Evolutionary conservation across 2,329 filamentous ascomycete species (phyloP).

Genomic region (Penicillium psychrosexuale): DNA sequence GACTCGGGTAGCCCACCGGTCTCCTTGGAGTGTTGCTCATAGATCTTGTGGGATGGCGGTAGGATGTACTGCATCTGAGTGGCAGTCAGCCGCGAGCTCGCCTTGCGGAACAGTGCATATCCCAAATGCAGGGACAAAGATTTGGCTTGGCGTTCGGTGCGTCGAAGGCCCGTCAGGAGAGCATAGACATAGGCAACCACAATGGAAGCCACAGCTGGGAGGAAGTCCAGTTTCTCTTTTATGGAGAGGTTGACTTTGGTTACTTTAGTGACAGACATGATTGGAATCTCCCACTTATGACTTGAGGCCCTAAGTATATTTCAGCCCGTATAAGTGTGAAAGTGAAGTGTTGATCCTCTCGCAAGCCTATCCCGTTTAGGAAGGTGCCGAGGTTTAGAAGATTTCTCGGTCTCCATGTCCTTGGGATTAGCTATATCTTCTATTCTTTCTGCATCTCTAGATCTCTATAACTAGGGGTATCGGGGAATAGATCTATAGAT

Average conservation of each 20-base stretch:
- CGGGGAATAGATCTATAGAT: not conserved
- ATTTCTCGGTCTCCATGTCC: not conserved
- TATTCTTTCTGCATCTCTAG: not conserved
- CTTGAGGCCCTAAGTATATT: not conserved
- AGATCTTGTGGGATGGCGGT: conserved; percentile 29
- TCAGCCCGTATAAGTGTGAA: not conserved
- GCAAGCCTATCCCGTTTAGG: conserved; percentile 17
- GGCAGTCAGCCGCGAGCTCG: conserved; percentile 27
- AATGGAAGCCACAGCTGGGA: conserved; percentile 33
- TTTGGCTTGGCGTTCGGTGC: conserved; percentile 29
- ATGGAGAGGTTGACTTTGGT: conserved; percentile 25
- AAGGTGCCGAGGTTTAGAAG: not conserved
- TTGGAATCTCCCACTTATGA: not conserved
- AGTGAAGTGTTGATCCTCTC: conserved; percentile 1
- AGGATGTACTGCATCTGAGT: conserved; percentile 33
- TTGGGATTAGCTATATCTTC: not conserved
- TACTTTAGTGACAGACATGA: conserved; percentile 19
- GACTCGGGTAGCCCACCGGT: conserved; percentile 24
- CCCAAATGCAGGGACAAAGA: conserved; percentile 34
- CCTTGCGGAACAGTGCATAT: conserved; percentile 35
- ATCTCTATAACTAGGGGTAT: not conserved
- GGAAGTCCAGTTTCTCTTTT: conserved; percentile 32
- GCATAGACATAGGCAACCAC: conserved; percentile 28
- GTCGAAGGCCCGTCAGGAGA: conserved; percentile 28
- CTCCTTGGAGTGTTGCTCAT: conserved; percentile 29